These are phyloP conservation scores for Blastobotrys proliferans DNA, from an alignment of 1,139 yeast species.

Conservation along the genomic window DNA sequence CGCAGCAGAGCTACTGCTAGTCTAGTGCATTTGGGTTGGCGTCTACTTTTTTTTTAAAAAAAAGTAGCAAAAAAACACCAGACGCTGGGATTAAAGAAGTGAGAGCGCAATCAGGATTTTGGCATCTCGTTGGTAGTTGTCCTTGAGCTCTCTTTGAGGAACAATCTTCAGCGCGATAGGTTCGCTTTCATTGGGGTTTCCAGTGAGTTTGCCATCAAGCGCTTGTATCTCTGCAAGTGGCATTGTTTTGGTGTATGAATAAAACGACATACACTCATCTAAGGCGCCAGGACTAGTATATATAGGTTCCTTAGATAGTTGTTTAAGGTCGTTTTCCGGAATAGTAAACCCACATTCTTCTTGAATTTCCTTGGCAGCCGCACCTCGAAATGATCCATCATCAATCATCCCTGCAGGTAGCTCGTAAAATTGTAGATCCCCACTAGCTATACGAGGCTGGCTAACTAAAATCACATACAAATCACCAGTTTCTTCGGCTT, in stretches of 20 bases:
- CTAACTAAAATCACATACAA: slow-evolving; percentile 20
- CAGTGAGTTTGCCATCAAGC: slow-evolving; percentile 20
- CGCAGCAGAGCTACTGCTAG: too few relatives aligned
- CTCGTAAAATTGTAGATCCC: slow-evolving; percentile 20
- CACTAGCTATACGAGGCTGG: slow-evolving; percentile 28
- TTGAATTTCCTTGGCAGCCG: slow-evolving; percentile 27
- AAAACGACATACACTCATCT: slow-evolving; percentile 24
- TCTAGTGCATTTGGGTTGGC: too few relatives aligned
- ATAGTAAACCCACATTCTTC: slow-evolving; percentile 27
- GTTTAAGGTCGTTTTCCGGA: slow-evolving; percentile 16
- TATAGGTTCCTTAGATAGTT: slow-evolving; percentile 16
- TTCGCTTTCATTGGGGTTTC: slow-evolving; percentile 21
- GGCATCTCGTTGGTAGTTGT: slow-evolving; percentile 18
- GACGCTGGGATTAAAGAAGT: too few relatives aligned
- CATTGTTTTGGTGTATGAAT: slow-evolving; percentile 16
- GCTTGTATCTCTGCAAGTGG: slow-evolving; percentile 17
- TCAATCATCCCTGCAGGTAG: slow-evolving; percentile 31
- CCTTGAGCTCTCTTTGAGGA: slow-evolving; percentile 13
- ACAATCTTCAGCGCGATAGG: slow-evolving; percentile 21
- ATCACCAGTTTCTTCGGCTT: slow-evolving; percentile 10
- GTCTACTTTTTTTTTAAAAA: too few relatives aligned
- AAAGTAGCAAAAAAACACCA: too few relatives aligned
- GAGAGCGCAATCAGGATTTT: slow-evolving; percentile 23
- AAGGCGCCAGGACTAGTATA: slow-evolving; percentile 23
- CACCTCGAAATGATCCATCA: slow-evolving; percentile 23